phyloP scores from a whole-genome alignment of 768 basidiomycete species.

The Mycena polygramma region DNA sequence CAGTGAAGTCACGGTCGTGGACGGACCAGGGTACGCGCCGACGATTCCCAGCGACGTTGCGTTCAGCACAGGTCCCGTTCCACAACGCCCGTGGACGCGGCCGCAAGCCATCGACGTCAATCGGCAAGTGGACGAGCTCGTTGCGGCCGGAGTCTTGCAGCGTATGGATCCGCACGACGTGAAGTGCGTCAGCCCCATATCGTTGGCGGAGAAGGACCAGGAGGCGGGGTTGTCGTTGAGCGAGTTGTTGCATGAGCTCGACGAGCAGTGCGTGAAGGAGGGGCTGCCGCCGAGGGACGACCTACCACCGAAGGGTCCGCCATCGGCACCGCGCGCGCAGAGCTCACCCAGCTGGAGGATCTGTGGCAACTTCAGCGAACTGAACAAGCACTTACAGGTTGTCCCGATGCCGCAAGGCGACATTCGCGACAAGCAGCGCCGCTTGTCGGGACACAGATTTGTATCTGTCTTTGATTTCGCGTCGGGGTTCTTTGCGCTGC shows the following conservation, averaged over 20 bases:
- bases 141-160: neutral
- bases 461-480: conserved; percentile 54
- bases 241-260: neutral
- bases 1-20: conserved; percentile 49
- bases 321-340: no score
- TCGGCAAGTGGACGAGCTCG: neutral
- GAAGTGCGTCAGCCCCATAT: conserved; percentile 9
- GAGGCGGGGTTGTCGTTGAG: neutral
- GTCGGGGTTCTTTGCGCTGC: conserved; percentile 49
- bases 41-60: conserved; percentile 42
- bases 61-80: conserved; percentile 41
- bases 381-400: conserved; percentile 48
- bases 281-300: neutral
- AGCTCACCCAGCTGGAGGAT: conserved; percentile 46
- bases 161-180: neutral
- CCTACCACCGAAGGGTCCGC: neutral
- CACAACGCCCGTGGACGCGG: conserved; percentile 25
- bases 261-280: neutral
- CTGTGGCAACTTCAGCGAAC: conserved; percentile 53
- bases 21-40: conserved; percentile 46
- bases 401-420: conserved; percentile 52
- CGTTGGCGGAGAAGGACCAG: conserved; percentile 7
- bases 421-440: conserved; percentile 53
- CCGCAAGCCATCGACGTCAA: conserved; percentile 7
- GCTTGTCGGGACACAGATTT: conserved; percentile 51